phyloP scores from a whole-genome alignment of 441 rosid genomes.

The Jatropha podagrica region DNA sequence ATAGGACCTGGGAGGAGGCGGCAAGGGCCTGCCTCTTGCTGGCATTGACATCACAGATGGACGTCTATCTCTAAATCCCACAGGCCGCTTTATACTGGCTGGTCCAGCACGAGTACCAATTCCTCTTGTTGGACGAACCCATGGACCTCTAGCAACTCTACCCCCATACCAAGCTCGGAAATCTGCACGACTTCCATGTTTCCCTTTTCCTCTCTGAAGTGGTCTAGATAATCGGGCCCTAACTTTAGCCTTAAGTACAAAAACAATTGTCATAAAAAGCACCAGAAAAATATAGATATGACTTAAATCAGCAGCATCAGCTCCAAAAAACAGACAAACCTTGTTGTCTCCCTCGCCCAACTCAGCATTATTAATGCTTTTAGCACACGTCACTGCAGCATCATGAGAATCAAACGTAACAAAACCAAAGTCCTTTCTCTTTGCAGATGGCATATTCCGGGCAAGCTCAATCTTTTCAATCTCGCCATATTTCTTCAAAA shows the following conservation, averaged over 20 bases:
- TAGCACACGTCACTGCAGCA: constrained; percentile 87
- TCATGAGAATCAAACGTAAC: constrained; percentile 92
- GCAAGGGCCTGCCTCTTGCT: constrained; percentile 59
- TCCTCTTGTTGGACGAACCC: constrained; percentile 65
- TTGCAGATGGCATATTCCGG: constrained; percentile 95
- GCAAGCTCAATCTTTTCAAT: constrained; percentile 95
- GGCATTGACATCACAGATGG: constrained; percentile 71
- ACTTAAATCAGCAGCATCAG: constrained; percentile 2
- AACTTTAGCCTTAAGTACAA: constrained; percentile 71
- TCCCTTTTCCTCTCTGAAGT: constrained; percentile 79
- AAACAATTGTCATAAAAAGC: constrained; percentile 9
- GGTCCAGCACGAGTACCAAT: constrained; percentile 51
- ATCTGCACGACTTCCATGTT: constrained; percentile 55
- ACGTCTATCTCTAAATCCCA: constrained; percentile 65
- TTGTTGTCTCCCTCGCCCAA: constrained; percentile 81
- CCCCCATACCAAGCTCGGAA: constrained; percentile 60
- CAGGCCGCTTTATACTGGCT: constrained; percentile 55
- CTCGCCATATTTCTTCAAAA: constrained; percentile 70
- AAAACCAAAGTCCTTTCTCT: constrained; percentile 96
- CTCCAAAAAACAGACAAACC: constrained; percentile 39
- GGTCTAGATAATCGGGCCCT: constrained; percentile 97
- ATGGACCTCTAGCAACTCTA: constrained; percentile 62
- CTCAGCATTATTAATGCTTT: constrained; percentile 87
- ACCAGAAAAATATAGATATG: constrained; percentile 10
- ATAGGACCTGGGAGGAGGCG: constrained; percentile 73